These are phyloP conservation scores for Tetratostichococcus sp. DNA, from an alignment of 139 green algal genomes.

Conservation along the genomic window DNA sequence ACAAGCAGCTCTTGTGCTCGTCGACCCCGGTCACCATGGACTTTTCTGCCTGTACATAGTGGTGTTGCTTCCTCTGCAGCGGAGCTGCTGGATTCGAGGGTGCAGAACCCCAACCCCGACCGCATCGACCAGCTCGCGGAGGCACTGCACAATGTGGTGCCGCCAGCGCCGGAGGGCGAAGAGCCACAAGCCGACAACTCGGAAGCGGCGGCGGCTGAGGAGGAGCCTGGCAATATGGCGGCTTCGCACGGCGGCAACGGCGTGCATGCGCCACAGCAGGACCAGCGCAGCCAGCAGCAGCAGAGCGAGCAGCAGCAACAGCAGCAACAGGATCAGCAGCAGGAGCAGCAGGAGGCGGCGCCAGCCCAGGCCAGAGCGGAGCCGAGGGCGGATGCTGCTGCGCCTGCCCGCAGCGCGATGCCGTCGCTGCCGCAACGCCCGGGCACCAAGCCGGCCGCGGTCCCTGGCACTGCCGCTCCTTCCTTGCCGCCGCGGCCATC, in stretches of 20 bases:
- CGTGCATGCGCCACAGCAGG: neutral
- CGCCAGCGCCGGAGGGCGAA: neutral
- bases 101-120: neutral
- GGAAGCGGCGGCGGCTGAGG: too few species aligned
- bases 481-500: neutral
- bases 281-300: neutral
- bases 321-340: neutral
- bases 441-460: neutral
- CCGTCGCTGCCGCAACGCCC: neutral
- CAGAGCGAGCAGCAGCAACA: neutral
- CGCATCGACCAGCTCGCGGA: slow-evolving; percentile 1
- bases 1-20: too few species aligned
- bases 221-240: too few species aligned
- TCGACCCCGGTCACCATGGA: too few species aligned
- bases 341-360: neutral
- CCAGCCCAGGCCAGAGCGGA: too few species aligned
- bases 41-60: too few species aligned
- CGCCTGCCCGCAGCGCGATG: neutral
- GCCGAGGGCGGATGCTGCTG: too few species aligned
- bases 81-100: neutral
- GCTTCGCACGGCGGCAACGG: neutral
- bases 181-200: too few species aligned
- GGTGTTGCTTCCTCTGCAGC: neutral
- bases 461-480: neutral
- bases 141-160: neutral